These are phyloP conservation scores for Przewalskia tangutica DNA, from an alignment of 257 asterid species.

Conservation along the genomic window DNA sequence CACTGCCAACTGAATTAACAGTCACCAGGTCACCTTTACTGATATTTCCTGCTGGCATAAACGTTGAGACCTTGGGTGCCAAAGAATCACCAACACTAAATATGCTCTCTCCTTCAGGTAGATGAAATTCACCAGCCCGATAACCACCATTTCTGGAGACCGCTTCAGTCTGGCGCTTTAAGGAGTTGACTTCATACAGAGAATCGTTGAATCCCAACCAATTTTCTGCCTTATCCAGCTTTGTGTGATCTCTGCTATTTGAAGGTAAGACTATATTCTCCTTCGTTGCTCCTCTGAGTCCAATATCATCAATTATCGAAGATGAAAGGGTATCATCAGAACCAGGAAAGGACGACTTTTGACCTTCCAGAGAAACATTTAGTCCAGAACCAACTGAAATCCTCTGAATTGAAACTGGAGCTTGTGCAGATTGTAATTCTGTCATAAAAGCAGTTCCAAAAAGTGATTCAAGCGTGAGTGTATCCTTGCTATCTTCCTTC, in stretches of 20 bases:
- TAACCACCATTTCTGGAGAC: constrained; percentile 31
- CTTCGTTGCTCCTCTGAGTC: constrained; percentile 19
- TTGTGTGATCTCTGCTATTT: constrained; percentile 33
- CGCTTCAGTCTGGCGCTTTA: constrained; percentile 27
- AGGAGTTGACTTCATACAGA: constrained; percentile 21
- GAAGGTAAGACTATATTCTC: constrained; percentile 23
- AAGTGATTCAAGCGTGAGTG: constrained; percentile 69
- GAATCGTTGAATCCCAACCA: constrained; percentile 46
- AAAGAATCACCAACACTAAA: constrained; percentile 35
- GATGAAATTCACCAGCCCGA: constrained; percentile 11
- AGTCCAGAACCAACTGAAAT: constrained; percentile 37
- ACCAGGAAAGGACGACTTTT: constrained; percentile 26
- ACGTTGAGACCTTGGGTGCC: constrained; percentile 24
- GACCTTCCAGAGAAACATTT: constrained; percentile 26
- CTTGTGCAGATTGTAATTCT: constrained; percentile 70
- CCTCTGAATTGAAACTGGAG: constrained; percentile 75
- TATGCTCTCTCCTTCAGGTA: constrained; percentile 16
- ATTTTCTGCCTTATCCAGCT: constrained; percentile 29
- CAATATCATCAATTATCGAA: constrained; percentile 20
- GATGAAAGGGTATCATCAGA: constrained; percentile 27
- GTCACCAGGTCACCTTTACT: constrained; percentile 31
- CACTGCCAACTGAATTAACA: constrained; percentile 33
- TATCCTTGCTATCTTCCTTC: constrained; percentile 35
- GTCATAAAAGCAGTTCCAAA: constrained; percentile 89
- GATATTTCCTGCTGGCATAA: constrained; percentile 29